A percentile compares a stretch with the other conserved stretches of the same genome.
These are phyloP conservation scores for carrot (Daucus carota) DNA, from an alignment of 129 eudicot species.

Conservation along the genomic window DNA sequence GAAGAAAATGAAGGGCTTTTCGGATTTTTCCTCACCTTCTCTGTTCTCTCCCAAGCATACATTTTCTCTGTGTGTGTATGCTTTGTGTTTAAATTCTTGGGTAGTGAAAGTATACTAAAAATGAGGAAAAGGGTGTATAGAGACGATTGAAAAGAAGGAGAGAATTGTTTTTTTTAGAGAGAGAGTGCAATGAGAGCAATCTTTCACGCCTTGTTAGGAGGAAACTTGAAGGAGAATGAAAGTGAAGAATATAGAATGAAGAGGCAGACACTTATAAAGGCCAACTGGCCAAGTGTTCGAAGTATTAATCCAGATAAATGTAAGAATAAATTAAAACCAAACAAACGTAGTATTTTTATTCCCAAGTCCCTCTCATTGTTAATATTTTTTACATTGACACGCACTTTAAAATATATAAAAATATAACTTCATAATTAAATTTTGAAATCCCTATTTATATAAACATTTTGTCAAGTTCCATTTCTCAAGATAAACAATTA, in stretches of 20 bases:
- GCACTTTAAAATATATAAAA: too few relatives aligned
- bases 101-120: neutral
- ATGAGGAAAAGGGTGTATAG: constrained; percentile 3
- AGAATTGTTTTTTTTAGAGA: constrained; percentile 12
- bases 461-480: too few relatives aligned
- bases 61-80: constrained; percentile 1
- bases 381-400: too few relatives aligned
- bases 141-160: neutral
- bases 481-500: too few relatives aligned
- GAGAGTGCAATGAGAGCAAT: constrained; percentile 15
- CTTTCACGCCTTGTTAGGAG: constrained; percentile 2
- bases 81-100: neutral
- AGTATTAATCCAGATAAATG: neutral
- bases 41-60: constrained; percentile 39
- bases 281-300: neutral
- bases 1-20: constrained; percentile 68
- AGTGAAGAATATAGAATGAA: constrained; percentile 14
- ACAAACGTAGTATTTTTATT: too few relatives aligned
- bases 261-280: constrained; percentile 21
- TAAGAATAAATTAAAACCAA: too few relatives aligned
- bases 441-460: too few relatives aligned
- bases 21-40: constrained; percentile 23
- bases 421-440: too few relatives aligned
- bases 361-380: too few relatives aligned
- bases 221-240: constrained; percentile 13